A percentile compares a stretch with the other conserved stretches of the same genome.
Evolutionary conservation across 1,284 basidiomycete species (phyloP).

Genomic region (Ganoderma multipileum): DNA sequence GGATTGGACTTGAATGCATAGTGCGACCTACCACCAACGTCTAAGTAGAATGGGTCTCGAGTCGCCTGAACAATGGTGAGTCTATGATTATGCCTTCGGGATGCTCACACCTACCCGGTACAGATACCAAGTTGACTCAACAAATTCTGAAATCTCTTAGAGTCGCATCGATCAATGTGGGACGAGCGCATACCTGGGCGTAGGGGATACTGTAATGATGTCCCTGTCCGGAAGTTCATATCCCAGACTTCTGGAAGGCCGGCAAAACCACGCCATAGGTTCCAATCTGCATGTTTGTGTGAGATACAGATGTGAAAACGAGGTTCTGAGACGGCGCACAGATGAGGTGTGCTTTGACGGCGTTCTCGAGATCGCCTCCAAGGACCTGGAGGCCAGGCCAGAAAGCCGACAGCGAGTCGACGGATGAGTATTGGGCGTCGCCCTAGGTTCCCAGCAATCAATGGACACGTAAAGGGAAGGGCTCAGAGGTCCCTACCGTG

Average conservation of each 20-base stretch:
- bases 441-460: constrained; percentile 46
- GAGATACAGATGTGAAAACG: neutral
- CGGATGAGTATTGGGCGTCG: constrained; percentile 67
- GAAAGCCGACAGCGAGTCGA: constrained; percentile 89
- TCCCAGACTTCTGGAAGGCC: constrained; percentile 93
- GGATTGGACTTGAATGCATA: neutral
- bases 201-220: constrained; percentile 84
- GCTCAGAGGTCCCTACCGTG: constrained; percentile 42
- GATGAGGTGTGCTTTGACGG: constrained; percentile 84
- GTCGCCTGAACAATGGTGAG: constrained; percentile 70
- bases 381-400: constrained; percentile 91
- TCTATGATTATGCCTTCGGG: neutral
- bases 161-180: neutral
- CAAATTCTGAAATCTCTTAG: constrained; percentile 64
- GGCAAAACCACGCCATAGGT: constrained; percentile 85
- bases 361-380: constrained; percentile 88
- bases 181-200: constrained; percentile 64
- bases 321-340: constrained; percentile 54
- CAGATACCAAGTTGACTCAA: constrained; percentile 94
- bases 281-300: constrained; percentile 68
- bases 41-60: constrained; percentile 88
- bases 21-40: constrained; percentile 62
- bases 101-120: constrained; percentile 71
- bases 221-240: constrained; percentile 74
- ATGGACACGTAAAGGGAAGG: neutral